Evolutionary conservation across 352 stramenopile species (phyloP).

Genomic region (Phytophthora citricola): DNA sequence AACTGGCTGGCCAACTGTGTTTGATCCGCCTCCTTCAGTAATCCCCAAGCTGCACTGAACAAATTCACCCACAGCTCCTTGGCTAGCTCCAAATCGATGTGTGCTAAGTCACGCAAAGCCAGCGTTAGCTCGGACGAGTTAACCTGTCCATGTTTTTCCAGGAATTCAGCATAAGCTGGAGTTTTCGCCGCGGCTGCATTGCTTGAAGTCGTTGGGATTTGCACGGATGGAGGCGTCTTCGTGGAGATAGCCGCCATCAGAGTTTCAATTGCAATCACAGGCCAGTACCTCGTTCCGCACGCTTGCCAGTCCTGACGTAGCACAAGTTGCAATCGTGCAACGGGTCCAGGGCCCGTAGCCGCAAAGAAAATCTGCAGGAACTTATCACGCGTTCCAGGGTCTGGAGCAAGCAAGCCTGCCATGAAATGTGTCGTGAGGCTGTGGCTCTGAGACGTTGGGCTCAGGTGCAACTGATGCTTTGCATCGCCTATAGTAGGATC

Average conservation of each 20-base stretch:
- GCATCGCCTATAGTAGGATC: conserved; percentile 55
- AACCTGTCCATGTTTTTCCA: conserved; percentile 38
- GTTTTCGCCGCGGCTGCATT: conserved; percentile 10
- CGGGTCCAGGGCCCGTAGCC: conserved; percentile 44
- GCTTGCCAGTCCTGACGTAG: conserved; percentile 88
- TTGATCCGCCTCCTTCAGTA: conserved; percentile 61
- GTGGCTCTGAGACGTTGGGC: conserved; percentile 61
- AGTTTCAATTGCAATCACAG: conserved; percentile 79
- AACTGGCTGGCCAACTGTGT: conserved; percentile 63
- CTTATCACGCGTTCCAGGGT: conserved; percentile 62
- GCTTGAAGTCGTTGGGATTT: neutral
- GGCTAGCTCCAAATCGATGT: conserved; percentile 86
- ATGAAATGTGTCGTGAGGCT: conserved; percentile 84
- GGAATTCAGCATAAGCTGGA: conserved; percentile 34
- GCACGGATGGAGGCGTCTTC: conserved; percentile 13
- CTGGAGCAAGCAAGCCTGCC: conserved; percentile 77
- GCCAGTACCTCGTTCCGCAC: conserved; percentile 87
- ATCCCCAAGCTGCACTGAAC: conserved; percentile 66
- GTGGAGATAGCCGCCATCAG: conserved; percentile 61
- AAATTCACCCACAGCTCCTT: conserved; percentile 86
- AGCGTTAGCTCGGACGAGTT: conserved; percentile 51
- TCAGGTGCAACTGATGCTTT: conserved; percentile 79
- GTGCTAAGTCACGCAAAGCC: conserved; percentile 70
- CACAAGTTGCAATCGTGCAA: conserved; percentile 68
- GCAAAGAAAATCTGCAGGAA: conserved; percentile 82